Conservation (phyloP, 2,329 filamentous ascomycete species). For the Penicillium sp. region DNA sequence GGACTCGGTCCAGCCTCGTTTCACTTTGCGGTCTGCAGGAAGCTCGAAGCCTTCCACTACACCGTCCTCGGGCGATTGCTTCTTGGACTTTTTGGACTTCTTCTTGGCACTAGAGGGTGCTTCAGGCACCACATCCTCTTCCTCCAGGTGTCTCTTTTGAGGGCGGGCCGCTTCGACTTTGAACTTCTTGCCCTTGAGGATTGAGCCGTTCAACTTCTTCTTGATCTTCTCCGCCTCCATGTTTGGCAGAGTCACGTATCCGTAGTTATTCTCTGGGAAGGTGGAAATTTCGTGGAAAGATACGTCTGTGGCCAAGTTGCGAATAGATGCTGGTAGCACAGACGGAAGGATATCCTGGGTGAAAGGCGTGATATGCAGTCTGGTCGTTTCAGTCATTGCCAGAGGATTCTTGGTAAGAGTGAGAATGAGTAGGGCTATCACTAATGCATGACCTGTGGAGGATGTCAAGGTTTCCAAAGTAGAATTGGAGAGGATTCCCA, state of each 20-base stretch:
- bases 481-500: not conserved
- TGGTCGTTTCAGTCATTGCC: conserved; percentile 34
- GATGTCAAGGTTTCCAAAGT: not conserved
- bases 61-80: conserved; percentile 32
- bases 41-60: conserved; percentile 63
- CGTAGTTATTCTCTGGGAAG: conserved; percentile 83
- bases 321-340: conserved; percentile 60
- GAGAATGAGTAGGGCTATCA: not conserved
- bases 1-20: conserved; percentile 78
- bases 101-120: conserved; percentile 36
- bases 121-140: conserved; percentile 34
- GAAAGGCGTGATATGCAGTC: conserved; percentile 83
- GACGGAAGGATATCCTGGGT: conserved; percentile 63
- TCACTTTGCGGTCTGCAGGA: conserved; percentile 65
- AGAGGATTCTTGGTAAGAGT: not conserved
- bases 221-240: conserved; percentile 82
- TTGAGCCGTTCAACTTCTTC: conserved; percentile 80
- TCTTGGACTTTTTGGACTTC: conserved; percentile 44
- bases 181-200: conserved; percentile 76
- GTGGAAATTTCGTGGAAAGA: conserved; percentile 82
- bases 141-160: conserved; percentile 44
- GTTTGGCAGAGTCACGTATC: conserved; percentile 72
- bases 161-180: conserved; percentile 72
- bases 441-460: conserved; percentile 1
- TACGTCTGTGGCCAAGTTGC: conserved; percentile 62